phyloP scores from a whole-genome alignment of 2,329 filamentous ascomycete genomes.

The Cercospora sojina region DNA sequence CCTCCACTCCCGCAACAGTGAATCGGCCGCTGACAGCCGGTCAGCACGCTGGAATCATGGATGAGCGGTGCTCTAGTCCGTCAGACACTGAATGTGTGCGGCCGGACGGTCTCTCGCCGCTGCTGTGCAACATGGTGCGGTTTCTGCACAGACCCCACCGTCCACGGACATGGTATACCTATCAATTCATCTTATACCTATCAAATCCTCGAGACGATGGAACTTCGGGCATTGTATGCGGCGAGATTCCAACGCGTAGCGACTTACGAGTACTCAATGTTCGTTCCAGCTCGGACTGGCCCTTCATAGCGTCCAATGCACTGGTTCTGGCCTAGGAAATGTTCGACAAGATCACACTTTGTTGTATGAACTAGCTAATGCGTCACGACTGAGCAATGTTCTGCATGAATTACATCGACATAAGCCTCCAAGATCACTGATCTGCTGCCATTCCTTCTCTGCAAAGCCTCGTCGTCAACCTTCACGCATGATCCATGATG shows the following conservation, averaged over 20 bases:
- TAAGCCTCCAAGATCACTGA: background rate
- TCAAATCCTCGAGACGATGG: background rate
- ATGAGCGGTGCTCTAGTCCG: background rate
- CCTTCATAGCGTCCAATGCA: background rate
- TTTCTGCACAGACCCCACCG: background rate
- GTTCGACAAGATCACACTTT: background rate
- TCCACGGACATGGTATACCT: background rate
- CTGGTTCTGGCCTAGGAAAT: background rate
- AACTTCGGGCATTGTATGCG: background rate
- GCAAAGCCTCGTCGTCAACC: background rate
- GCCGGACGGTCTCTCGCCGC: background rate
- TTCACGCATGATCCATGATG: slow-evolving; percentile 10
- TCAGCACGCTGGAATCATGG: background rate
- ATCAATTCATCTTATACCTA: background rate
- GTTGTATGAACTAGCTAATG: background rate
- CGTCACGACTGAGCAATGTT: background rate
- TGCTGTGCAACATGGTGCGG: background rate
- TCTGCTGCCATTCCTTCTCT: background rate
- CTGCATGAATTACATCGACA: background rate
- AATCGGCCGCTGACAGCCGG: slow-evolving; percentile 1
- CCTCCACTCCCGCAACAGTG: background rate
- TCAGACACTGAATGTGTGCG: background rate
- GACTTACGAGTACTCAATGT: background rate
- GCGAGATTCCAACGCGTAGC: too few species aligned
- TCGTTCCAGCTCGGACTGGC: background rate